Percentiles rank a stretch among this genome's conserved stretches.
Conservation (phyloP, 345 rosid genomes). For the Boechera stricta region DNA sequence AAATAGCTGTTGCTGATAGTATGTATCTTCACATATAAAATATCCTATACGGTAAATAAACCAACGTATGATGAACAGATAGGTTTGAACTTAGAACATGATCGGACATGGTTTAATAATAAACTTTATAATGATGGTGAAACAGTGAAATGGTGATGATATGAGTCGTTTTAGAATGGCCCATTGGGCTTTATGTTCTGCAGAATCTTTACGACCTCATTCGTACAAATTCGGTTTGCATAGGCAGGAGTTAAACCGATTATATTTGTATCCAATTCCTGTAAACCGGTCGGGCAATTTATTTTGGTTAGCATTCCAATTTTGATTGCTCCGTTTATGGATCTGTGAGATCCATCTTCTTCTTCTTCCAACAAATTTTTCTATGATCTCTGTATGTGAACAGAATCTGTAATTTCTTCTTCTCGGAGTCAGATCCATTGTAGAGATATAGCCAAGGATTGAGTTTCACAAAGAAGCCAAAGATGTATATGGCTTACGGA, state of each 20-base stretch:
- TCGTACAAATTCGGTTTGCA: not conserved
- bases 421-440: slow-evolving; percentile 44
- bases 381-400: slow-evolving; percentile 38
- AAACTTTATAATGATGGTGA: not conserved
- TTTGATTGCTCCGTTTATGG: slow-evolving; percentile 41
- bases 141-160: not conserved
- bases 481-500: slow-evolving; percentile 98
- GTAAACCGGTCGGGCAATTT: slow-evolving; percentile 27
- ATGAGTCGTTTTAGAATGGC: not conserved
- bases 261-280: not conserved
- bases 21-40: too few species aligned
- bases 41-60: too few species aligned
- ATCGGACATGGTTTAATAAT: not conserved
- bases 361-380: slow-evolving; percentile 29
- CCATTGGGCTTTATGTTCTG: not conserved
- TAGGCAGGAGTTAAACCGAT: not conserved
- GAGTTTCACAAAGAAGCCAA: slow-evolving; percentile 22
- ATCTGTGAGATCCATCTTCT: slow-evolving; percentile 44
- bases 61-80: too few species aligned
- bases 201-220: not conserved
- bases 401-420: slow-evolving; percentile 20
- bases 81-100: not conserved
- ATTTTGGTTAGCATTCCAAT: slow-evolving; percentile 8
- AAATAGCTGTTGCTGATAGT: too few species aligned
- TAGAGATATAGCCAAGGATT: not conserved